Base-by-base conservation (phyloP, 2,329 filamentous ascomycete species). In the Stachybotrys elegans region DNA sequence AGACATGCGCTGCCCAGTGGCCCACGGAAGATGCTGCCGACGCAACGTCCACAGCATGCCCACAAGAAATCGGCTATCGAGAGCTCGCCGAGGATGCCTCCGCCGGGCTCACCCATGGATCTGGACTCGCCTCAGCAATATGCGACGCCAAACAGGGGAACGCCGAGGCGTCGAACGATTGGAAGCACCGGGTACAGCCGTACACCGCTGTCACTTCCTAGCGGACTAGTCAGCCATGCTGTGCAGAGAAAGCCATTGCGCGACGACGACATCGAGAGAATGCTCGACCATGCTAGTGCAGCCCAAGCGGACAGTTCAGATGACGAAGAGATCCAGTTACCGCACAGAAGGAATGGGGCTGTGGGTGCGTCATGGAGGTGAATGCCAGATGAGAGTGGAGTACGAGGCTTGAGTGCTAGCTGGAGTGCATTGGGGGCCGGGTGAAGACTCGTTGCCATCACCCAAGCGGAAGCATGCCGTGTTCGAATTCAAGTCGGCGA, bases 191-290 rank as follows among this genome's bases (percentile, higher is more conserved):
- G 50, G 13, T 61, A 67, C 14, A 52, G 65, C n/a, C 68, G 65
- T 35, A 13, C 31, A 8, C 55, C 63, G 3, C 55, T 81, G 8
- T 74, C 75, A 3, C 59, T 78, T 17, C 72, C 78, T 1, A 68
- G 68, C 5, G 76, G 74, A 1, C 61, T 80, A 6, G 49, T 60
- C 35, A 68, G 53, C 56, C 69, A 45, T 57, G 71, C 52, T 58
- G 66, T 49, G 22, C 52, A 51, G 16, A 54, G 62, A 38, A 62
- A 57, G n/a, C 58, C 62, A 5, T 51, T 81, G 31, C 66, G 66
- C 3, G 76, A 79, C 29, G 75, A 76, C 34, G 77, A 81, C 31
- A 78, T 81, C 44, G 77, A 81, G 46, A 67, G 70, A 29, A 79
- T 81, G 73, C 62, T 81, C 32, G 77, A 81, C 45, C 68, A 68